A percentile compares a stretch with the other conserved stretches of the same genome.
Conservation (phyloP, 768 basidiomycete genomes). For the Lentinula sp. region DNA sequence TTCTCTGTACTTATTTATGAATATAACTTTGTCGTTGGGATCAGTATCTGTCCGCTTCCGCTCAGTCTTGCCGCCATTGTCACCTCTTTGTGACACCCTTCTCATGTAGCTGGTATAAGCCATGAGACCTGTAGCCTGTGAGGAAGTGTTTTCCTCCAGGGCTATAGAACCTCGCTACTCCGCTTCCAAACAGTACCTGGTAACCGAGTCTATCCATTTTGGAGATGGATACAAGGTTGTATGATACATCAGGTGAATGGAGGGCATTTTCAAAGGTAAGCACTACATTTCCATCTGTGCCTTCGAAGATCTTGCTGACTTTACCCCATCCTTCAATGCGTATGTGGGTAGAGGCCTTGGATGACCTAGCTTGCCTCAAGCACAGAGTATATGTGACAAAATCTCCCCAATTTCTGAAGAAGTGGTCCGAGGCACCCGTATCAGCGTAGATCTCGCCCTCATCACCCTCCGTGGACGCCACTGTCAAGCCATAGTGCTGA, state of each 20-base stretch:
- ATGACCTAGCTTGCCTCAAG: neutral
- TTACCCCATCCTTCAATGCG: slow-evolving; percentile 15
- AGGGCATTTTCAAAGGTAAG: slow-evolving; percentile 17
- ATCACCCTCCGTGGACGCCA: neutral
- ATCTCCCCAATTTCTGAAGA: slow-evolving; percentile 11
- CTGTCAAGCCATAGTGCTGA: neutral
- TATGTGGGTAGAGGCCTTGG: slow-evolving; percentile 10
- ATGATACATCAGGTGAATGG: slow-evolving; percentile 18
- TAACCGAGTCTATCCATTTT: slow-evolving; percentile 12
- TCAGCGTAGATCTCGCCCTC: slow-evolving; percentile 4
- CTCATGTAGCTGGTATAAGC: slow-evolving; percentile 18
- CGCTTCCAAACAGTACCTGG: slow-evolving; percentile 9
- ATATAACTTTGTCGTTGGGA: no score
- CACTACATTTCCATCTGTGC: slow-evolving; percentile 4
- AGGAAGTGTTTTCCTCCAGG: neutral
- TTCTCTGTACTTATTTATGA: no score
- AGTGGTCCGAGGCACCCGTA: slow-evolving; percentile 19
- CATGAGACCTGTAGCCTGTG: slow-evolving; percentile 14
- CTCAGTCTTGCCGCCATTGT: no score
- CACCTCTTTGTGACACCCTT: no score
- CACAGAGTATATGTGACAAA: neutral
- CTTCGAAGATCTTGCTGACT: slow-evolving; percentile 8
- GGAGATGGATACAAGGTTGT: slow-evolving; percentile 19
- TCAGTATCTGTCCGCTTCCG: no score
- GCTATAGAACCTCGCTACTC: neutral